Evolutionary conservation across 2,329 filamentous ascomycete species (phyloP), one percentile per base, ranked within the genome.

Genomic region (Drechmeria coniospora): DNA sequence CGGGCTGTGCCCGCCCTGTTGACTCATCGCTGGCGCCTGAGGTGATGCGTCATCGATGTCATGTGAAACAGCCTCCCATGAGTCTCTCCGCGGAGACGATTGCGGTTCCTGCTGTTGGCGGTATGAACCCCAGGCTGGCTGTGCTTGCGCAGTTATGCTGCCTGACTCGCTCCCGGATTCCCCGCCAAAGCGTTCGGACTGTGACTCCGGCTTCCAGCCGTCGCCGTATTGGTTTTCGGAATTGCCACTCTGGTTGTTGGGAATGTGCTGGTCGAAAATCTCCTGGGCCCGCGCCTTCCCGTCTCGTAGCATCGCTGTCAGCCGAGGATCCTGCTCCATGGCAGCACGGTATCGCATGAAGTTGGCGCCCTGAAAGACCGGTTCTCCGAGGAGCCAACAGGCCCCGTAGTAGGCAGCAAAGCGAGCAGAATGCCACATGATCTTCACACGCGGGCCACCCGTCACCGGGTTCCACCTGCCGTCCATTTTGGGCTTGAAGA

Each of bases 31-130:
- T 11, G 47, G 24, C 6, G 59, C 45, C 8, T 60, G 36, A 15
- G 61, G 61, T 2, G 61, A 64, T 21, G 54, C 57, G 30, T 63
- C 57, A 21, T 61, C 58, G 4, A 41, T 15, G 5, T 51, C 43
- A 13, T 45, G 41, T 15, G 42, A 33, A 25, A 46, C 31, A 21
- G 34, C 29, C 24, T 34, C 40, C 49, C 47, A 51, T n/a, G 33
- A 22, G 26, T 26, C 28, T 7, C 33, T 16, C 16, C 31, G 23
- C 11, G 24, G 12, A 11, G 34, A 8, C 21, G 33, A 29, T 15
- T 31, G 33, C 18, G 33, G 26, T 17, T 28, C 26, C 16, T 31
- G 32, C 16, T 36, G 13, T 13, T 32, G 29, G 20, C 30, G 27
- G n/a, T 32, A 31, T 6, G 23, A 30, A 3, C 23, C 8, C 41